Conservation (phyloP, 371 early-diverging fungal species). For the Paraphysoderma sedebokerense region DNA sequence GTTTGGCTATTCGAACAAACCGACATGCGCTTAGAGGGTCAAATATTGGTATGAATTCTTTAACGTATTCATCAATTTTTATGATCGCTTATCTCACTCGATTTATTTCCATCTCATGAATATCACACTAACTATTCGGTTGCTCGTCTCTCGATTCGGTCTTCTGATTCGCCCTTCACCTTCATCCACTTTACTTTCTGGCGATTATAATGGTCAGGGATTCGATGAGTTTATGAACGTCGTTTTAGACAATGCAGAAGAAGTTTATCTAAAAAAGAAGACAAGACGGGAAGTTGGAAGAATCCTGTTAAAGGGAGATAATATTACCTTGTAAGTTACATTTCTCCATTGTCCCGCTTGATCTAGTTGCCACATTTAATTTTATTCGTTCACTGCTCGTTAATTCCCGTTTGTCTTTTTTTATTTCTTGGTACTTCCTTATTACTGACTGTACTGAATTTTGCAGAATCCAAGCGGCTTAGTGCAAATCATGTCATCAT, state of each 20-base stretch:
- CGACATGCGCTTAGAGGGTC: conserved; percentile 75
- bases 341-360: too few relatives aligned
- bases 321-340: conserved; percentile 42
- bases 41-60: conserved; percentile 49
- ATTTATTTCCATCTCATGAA: background rate
- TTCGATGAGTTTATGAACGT: conserved; percentile 96
- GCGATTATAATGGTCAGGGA: too few relatives aligned
- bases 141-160: background rate
- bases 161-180: background rate
- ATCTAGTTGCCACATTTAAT: too few relatives aligned
- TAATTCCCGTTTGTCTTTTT: too few relatives aligned
- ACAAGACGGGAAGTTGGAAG: conserved; percentile 53
- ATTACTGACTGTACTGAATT: too few relatives aligned
- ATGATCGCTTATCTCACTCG: background rate
- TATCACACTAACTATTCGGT: background rate
- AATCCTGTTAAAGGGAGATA: conserved; percentile 80
- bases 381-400: too few relatives aligned
- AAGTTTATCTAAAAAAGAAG: conserved; percentile 56
- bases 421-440: too few relatives aligned
- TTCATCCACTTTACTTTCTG: too few relatives aligned
- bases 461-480: too few relatives aligned
- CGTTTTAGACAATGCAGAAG: conserved; percentile 76
- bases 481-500: too few relatives aligned
- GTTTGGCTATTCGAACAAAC: conserved; percentile 85
- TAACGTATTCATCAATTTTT: background rate